phyloP scores from a whole-genome alignment of 495 filamentous ascomycete species.

The Hypoxylon lienhwacheense region DNA sequence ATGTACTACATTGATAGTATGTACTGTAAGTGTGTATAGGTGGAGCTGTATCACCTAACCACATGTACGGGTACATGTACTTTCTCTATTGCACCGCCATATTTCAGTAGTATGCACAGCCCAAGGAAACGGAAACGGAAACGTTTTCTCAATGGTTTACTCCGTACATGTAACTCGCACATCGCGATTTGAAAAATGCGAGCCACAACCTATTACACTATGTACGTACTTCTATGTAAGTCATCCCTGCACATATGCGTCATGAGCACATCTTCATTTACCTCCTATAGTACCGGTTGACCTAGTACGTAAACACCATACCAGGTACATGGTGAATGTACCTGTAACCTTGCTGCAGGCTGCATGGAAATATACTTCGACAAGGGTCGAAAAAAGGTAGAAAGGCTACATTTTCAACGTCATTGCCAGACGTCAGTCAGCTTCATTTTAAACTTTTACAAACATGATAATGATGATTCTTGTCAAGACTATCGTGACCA shows the following conservation, averaged over 20 bases:
- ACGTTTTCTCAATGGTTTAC: no score
- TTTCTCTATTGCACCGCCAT: neutral
- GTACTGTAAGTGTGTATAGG: no score
- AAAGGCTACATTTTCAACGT: slow-evolving; percentile 28
- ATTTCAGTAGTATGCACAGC: neutral
- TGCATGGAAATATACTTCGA: no score
- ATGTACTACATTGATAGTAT: neutral
- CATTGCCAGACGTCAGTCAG: slow-evolving; percentile 8
- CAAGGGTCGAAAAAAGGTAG: slow-evolving; percentile 23
- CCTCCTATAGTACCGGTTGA: no score
- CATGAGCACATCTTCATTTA: slow-evolving; percentile 30
- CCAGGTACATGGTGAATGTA: no score
- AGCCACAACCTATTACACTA: no score
- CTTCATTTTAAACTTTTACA: neutral
- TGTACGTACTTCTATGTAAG: slow-evolving; percentile 1
- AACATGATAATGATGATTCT: slow-evolving; percentile 16
- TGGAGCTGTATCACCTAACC: neutral
- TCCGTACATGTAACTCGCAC: no score
- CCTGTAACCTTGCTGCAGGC: no score
- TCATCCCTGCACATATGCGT: slow-evolving; percentile 32
- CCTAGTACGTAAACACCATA: neutral
- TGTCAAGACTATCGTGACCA: neutral
- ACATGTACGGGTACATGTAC: neutral
- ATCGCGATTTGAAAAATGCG: no score
- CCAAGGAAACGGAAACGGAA: no score